A percentile compares a stretch with the other conserved stretches of the same genome.
Conservation (phyloP, 805 yeast genomes). For the Candida easanensis region DNA sequence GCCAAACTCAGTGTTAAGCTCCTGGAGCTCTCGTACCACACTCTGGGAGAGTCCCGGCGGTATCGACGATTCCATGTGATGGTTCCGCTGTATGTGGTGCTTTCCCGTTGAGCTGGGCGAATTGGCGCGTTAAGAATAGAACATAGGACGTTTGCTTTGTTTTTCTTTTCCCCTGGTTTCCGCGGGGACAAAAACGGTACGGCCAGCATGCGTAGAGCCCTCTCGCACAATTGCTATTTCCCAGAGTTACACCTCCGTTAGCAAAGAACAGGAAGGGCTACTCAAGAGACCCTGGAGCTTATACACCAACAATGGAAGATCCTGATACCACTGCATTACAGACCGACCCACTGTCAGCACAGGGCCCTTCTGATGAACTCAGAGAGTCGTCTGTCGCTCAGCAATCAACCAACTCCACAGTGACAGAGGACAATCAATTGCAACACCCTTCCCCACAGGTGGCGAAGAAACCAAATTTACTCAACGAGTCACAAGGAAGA, state of each 20-base stretch:
- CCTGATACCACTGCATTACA: too few relatives aligned
- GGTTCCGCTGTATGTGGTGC: not conserved
- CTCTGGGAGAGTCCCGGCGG: slow-evolving; percentile 22
- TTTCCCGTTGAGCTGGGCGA: not conserved
- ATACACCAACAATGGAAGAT: too few relatives aligned
- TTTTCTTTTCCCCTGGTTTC: not conserved
- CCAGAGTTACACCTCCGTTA: too few relatives aligned
- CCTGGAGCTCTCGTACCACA: slow-evolving; percentile 30
- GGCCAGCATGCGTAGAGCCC: too few relatives aligned
- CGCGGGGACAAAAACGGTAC: too few relatives aligned
- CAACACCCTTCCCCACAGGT: slow-evolving; percentile 7
- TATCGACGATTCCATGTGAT: slow-evolving; percentile 23
- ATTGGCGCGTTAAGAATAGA: not conserved
- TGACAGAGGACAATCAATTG: slow-evolving; percentile 2
- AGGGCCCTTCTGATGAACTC: not conserved
- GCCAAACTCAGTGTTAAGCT: slow-evolving; percentile 47
- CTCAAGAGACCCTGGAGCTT: too few relatives aligned
- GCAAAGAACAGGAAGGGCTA: too few relatives aligned
- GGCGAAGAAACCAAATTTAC: not conserved
- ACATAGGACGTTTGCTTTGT: not conserved
- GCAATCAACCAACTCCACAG: not conserved
- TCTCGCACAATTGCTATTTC: too few relatives aligned
- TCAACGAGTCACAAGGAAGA: slow-evolving; percentile 1
- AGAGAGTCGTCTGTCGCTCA: not conserved
- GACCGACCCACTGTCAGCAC: too few relatives aligned